Evolutionary conservation across 1,139 yeast genomes (phyloP).

Genomic region (Suhomyces wounanorum): DNA sequence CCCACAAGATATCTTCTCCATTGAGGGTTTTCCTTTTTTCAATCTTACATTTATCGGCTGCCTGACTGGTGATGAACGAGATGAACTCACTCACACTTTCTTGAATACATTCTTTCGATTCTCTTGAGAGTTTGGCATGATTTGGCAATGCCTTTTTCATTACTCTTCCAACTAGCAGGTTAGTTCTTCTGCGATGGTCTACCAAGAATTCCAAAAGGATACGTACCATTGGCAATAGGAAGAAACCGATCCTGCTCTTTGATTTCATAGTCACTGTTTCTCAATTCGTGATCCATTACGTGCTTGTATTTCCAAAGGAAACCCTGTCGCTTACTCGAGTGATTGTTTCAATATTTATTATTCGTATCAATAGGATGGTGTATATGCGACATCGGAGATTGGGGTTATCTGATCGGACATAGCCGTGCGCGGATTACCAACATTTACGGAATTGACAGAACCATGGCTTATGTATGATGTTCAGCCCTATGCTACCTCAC

Average conservation of each 20-base stretch:
- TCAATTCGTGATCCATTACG: constrained; percentile 9
- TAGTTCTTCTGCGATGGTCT: constrained; percentile 4
- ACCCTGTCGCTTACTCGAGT: not conserved
- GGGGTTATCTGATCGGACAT: constrained; percentile 12
- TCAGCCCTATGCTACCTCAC: not conserved
- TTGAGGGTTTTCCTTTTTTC: constrained; percentile 72
- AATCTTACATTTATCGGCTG: constrained; percentile 64
- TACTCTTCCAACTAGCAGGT: constrained; percentile 27
- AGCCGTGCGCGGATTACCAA: constrained; percentile 1
- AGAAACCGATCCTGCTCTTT: constrained; percentile 82
- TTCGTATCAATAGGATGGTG: not conserved
- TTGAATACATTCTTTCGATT: constrained; percentile 54
- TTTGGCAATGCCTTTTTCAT: constrained; percentile 51
- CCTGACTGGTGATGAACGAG: constrained; percentile 63
- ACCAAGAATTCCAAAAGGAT: not conserved
- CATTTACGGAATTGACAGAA: not conserved
- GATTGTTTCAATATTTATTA: not conserved
- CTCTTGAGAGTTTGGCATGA: constrained; percentile 50
- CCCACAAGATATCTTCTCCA: constrained; percentile 69
- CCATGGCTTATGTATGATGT: not conserved
- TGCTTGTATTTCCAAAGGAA: not conserved
- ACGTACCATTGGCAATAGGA: constrained; percentile 77
- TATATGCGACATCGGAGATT: constrained; percentile 15
- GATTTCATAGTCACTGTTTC: constrained; percentile 49
- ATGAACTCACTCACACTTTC: constrained; percentile 59